Evolutionary conservation across 495 filamentous ascomycete species (phyloP).

Genomic region (Pyrenula aspistea): DNA sequence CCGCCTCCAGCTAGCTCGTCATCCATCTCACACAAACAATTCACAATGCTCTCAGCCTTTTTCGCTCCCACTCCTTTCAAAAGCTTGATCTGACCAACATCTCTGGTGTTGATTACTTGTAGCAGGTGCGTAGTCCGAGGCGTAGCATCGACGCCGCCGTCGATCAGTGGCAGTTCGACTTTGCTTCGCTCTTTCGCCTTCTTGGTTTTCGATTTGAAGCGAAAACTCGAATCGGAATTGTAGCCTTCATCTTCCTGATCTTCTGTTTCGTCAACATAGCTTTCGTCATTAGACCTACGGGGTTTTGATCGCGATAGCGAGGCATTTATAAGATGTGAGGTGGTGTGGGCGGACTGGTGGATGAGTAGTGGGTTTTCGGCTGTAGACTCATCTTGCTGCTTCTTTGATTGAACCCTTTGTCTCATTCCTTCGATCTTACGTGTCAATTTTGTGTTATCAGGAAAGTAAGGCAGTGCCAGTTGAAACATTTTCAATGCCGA

Average conservation of each 20-base stretch:
- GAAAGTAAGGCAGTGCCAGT: conserved; percentile 74
- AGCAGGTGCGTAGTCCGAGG: conserved; percentile 63
- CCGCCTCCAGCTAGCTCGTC: conserved; percentile 14
- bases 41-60: conserved; percentile 40
- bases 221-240: conserved; percentile 23
- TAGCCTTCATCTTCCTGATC: conserved; percentile 12
- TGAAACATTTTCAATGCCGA: conserved; percentile 80
- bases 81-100: conserved; percentile 50
- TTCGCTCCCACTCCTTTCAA: conserved; percentile 55
- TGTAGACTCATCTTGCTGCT: conserved; percentile 13
- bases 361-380: not conserved
- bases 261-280: conserved; percentile 20
- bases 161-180: conserved; percentile 10
- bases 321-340: not conserved
- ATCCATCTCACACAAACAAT: conserved; percentile 38
- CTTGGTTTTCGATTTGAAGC: conserved; percentile 26
- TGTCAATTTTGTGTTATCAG: conserved; percentile 67
- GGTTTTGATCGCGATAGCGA: not conserved
- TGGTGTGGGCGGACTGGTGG: not conserved
- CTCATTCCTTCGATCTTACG: conserved; percentile 63
- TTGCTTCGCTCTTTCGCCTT: conserved; percentile 12
- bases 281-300: conserved; percentile 9
- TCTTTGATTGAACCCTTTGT: conserved; percentile 40
- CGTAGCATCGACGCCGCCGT: conserved; percentile 31
- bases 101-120: conserved; percentile 75